These are phyloP conservation scores for Debaryomyces robertsiae DNA, from an alignment of 1,139 yeast species.

Conservation along the genomic window DNA sequence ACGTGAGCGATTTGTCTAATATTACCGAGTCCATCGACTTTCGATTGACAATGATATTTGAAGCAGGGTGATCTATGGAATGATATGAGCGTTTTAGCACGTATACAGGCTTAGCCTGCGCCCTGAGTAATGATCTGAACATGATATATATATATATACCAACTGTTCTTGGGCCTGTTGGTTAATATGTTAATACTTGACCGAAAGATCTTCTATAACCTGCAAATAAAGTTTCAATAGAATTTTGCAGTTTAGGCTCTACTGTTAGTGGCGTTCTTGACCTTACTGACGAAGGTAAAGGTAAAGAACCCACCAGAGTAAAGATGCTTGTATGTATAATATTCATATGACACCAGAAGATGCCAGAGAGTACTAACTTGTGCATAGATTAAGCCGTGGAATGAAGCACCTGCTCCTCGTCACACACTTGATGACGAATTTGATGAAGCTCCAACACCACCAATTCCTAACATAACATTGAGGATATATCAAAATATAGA, in stretches of 20 bases:
- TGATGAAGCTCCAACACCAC: constrained; percentile 19
- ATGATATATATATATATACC: background rate
- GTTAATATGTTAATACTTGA: background rate
- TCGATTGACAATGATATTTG: constrained; percentile 35
- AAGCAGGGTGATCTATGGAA: constrained; percentile 37
- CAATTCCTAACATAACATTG: constrained; percentile 22
- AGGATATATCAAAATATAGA: constrained; percentile 9
- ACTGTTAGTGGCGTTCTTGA: constrained; percentile 7
- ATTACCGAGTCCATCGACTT: constrained; percentile 36
- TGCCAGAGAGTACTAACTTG: constrained; percentile 13
- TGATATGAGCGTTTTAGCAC: constrained; percentile 27
- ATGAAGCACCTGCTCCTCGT: constrained; percentile 54
- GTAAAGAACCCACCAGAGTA: background rate
- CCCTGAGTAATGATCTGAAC: constrained; percentile 6
- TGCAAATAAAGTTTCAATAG: background rate
- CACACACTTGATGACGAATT: constrained; percentile 54
- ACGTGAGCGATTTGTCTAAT: constrained; percentile 39
- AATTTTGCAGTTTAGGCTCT: constrained; percentile 7
- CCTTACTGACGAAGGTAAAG: no score
- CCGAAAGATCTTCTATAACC: no score
- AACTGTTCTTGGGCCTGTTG: no score
- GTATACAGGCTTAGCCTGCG: background rate
- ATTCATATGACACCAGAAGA: background rate
- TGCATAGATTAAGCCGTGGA: constrained; percentile 56
- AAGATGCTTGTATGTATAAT: constrained; percentile 5